Base-by-base conservation (phyloP, 2,329 filamentous ascomycete species). In the Stachybotrys elegans region DNA sequence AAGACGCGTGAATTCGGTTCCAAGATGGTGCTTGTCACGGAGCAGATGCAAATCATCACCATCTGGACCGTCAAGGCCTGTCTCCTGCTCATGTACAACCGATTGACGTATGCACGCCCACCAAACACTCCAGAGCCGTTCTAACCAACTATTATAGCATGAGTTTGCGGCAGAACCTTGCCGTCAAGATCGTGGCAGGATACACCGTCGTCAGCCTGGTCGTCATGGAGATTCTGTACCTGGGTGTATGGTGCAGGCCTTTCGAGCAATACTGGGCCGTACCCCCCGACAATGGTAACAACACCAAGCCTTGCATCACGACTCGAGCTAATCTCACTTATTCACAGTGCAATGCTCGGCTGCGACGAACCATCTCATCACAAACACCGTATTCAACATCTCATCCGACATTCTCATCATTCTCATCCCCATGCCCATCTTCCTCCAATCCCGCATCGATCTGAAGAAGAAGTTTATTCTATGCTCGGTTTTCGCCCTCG, bases 11-110 rank as follows among this genome's bases (percentile, higher is more conserved):
- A 65, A 1, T 63, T 58, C 29, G 81, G 80, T 11, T 81, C 77
- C 37, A 84, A 84, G 67, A 73, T 79, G 65, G 79, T 83, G 1
- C 66, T 83, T 29, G 72, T 81, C 8, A 75, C 78, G 3, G 80
- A 84, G 51, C 70, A 83, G 59, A 72, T 75, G 53, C 84, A 86
- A 65, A 66, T 83, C 16, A 65, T 79, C 42, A 72, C 75, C 9
- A 75, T 76, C 22, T 82, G 76, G 72, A 59, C 66, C 0, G 67
- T 79, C 50, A 83, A 83, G 56, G 59, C 66, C 8, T 81, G 78
- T 52, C 64, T 83, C 49, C 56, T 83, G 25, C 60, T 80, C 48
- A 71, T 81, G 67, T 81, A 79, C 51, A 65, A 70, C 50, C 74
- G 76, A 36, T 62, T 81, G 47, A 78, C 75, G 64, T 73, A 43